Evolutionary conservation across 306 rosid genomes (phyloP).

Genomic region (Trifolium fragiferum): DNA sequence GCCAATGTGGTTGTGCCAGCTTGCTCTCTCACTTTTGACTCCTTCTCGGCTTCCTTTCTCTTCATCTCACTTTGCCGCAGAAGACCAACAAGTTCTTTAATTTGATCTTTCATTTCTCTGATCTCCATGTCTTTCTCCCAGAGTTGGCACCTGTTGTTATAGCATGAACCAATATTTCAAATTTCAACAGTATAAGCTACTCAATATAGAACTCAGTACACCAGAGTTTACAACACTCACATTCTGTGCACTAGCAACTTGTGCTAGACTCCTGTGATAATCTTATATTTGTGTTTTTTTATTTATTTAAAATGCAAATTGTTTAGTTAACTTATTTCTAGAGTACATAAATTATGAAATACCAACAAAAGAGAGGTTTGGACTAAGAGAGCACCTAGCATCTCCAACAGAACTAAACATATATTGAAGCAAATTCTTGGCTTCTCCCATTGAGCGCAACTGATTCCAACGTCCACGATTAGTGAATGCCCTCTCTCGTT

Average conservation of each 20-base stretch:
- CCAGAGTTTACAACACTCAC: neutral
- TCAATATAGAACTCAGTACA: neutral
- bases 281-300: conserved; percentile 22
- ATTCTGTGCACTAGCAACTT: neutral
- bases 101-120: conserved; percentile 98
- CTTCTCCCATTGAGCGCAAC: conserved; percentile 98
- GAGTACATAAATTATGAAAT: conserved; percentile 11
- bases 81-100: conserved; percentile 91
- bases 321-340: conserved; percentile 32
- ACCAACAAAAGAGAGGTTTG: conserved; percentile 15
- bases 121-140: conserved; percentile 96
- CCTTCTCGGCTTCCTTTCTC: conserved; percentile 94
- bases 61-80: conserved; percentile 94
- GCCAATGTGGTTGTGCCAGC: conserved; percentile 69
- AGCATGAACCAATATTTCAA: conserved; percentile 38
- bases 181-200: conserved; percentile 33
- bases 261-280: neutral
- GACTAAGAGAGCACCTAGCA: conserved; percentile 64
- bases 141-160: conserved; percentile 75
- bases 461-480: conserved; percentile 99
- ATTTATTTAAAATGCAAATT: conserved; percentile 21
- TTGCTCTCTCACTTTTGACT: conserved; percentile 91
- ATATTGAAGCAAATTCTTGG: conserved; percentile 92
- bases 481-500: conserved; percentile 92
- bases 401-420: conserved; percentile 94